Percentiles rank a stretch among this genome's conserved stretches.
Evolutionary conservation across 2,329 filamentous ascomycete species (phyloP).

Genomic region (Scedosporium aurantiacum): DNA sequence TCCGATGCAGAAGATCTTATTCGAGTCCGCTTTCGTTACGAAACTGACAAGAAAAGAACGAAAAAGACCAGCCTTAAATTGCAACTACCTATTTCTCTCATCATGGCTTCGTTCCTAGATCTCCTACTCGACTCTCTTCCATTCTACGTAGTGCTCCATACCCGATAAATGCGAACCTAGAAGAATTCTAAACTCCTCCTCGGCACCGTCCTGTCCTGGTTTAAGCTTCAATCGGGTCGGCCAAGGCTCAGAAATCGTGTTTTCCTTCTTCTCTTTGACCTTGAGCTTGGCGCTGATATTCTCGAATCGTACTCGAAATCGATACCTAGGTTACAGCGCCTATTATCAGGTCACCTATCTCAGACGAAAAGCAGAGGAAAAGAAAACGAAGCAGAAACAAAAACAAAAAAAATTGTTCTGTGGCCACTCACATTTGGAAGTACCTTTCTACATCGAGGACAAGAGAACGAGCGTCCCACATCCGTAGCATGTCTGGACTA

Average conservation of each 20-base stretch:
- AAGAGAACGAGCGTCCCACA: background rate
- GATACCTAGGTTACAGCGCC: background rate
- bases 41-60: no score
- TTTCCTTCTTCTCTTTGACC: conserved; percentile 13
- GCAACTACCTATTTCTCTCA: no score
- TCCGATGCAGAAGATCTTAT: no score
- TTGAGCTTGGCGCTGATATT: conserved; percentile 17
- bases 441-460: background rate
- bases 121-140: conserved; percentile 2
- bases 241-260: background rate
- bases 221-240: background rate
- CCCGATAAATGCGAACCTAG: background rate
- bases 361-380: background rate
- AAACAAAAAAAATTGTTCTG: background rate
- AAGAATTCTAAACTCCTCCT: background rate
- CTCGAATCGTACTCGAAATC: background rate
- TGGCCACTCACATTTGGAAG: background rate
- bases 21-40: no score
- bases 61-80: no score
- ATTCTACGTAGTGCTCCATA: background rate
- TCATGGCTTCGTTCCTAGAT: no score
- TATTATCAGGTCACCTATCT: background rate
- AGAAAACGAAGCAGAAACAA: background rate
- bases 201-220: background rate
- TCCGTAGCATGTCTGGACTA: background rate